phyloP scores from a whole-genome alignment of 495 filamentous ascomycete genomes.

The Ascodesmis nigricans region DNA sequence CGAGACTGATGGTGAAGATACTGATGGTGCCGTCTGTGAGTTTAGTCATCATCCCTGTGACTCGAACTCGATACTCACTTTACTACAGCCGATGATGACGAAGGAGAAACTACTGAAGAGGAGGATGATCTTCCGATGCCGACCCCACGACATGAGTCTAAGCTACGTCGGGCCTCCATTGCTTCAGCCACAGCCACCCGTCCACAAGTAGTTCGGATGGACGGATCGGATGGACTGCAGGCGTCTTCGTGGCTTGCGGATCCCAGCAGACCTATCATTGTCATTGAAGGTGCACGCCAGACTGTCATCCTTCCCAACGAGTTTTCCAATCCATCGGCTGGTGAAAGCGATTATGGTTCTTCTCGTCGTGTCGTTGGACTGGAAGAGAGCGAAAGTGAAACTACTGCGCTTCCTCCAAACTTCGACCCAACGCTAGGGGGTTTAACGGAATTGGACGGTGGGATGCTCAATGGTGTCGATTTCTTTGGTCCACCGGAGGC shows the following conservation, averaged over 20 bases:
- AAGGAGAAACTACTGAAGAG: conserved; percentile 20
- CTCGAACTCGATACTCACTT: no score
- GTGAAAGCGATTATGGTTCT: conserved; percentile 2
- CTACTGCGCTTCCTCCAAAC: conserved; percentile 7
- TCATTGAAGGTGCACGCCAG: conserved; percentile 20
- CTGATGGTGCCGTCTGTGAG: conserved; percentile 7
- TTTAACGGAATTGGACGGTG: conserved; percentile 7
- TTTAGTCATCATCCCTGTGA: no score
- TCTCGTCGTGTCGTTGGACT: conserved; percentile 9
- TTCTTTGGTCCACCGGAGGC: conserved; percentile 9
- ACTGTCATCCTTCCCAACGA: conserved; percentile 16
- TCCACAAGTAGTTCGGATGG: conserved; percentile 17
- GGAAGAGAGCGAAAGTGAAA: conserved; percentile 18
- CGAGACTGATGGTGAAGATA: conserved; percentile 7
- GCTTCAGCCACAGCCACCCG: conserved; percentile 10
- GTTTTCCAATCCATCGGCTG: conserved; percentile 5
- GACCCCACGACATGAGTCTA: conserved; percentile 17
- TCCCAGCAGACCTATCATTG: conserved; percentile 18
- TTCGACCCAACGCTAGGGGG: conserved; percentile 16
- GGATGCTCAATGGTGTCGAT: conserved; percentile 10
- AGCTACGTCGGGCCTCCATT: conserved; percentile 16
- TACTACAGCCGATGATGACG: conserved; percentile 8
- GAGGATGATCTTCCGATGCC: conserved; percentile 22
- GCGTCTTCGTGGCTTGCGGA: conserved; percentile 20
- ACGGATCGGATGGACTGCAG: conserved; percentile 10